Conservation (phyloP, 225 moss, liverwort and hornwort species). For the Takakia lepidozioides region DNA sequence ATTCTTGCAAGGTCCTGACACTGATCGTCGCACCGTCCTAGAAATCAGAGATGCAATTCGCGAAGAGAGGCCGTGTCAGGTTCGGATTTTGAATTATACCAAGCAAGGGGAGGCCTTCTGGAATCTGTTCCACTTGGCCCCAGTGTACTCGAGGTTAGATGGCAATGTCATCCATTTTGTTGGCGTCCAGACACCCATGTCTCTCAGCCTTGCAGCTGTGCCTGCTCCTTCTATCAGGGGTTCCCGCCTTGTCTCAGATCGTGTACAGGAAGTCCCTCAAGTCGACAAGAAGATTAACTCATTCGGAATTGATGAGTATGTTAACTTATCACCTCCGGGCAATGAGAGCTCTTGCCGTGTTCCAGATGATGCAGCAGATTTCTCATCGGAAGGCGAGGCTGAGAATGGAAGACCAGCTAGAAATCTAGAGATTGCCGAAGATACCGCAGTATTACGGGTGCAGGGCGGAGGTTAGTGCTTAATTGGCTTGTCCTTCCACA, state of each 20-base stretch:
- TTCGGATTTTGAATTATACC: conserved; percentile 70
- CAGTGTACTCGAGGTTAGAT: conserved; percentile 44
- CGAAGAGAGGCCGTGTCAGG: conserved; percentile 61
- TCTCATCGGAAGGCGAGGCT: background rate
- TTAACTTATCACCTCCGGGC: background rate
- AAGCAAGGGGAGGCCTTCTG: conserved; percentile 65
- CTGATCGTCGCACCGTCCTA: conserved; percentile 56
- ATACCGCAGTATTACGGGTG: no score
- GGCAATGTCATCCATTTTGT: conserved; percentile 64
- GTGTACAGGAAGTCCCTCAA: background rate
- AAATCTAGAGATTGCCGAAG: no score
- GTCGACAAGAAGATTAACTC: background rate
- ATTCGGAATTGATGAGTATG: background rate
- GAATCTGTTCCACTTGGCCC: conserved; percentile 69
- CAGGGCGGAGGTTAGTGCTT: no score
- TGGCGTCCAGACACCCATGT: conserved; percentile 63
- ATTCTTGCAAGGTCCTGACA: conserved; percentile 67
- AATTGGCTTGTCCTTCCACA: no score
- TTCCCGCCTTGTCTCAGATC: no score
- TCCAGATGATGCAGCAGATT: background rate
- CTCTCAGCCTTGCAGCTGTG: conserved; percentile 7
- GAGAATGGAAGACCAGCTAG: background rate
- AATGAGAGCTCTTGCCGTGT: background rate
- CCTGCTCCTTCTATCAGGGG: background rate
- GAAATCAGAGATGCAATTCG: conserved; percentile 72